Evolutionary conservation across 768 basidiomycete species (phyloP), one percentile per base, ranked within the genome.

Genomic region (Lentinula aciculospora): DNA sequence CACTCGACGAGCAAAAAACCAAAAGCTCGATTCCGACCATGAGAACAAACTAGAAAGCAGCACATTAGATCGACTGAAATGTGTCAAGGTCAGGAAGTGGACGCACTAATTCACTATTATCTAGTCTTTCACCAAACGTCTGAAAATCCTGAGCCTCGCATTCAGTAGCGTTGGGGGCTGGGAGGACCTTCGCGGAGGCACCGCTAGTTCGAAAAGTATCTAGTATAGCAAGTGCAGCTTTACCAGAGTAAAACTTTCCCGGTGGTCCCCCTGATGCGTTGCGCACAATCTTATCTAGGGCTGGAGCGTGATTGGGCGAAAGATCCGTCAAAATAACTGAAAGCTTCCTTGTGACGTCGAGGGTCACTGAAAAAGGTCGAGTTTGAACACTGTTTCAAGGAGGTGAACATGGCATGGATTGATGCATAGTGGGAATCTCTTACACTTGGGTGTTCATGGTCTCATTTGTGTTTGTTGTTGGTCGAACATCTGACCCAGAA

Each of bases 1-100:
- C 83, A 58, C 75, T 74, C 4, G 84, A 81, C 8, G 83, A 80
- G 58, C 81, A 85, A 60, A 88, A 76, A 3, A 79, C 83, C 28
- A 85, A 74, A n/a, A 83, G 71, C 53, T 79, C 76, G 12, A 68
- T 63, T 7, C 80, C 81, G 23, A 76, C 75, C 61, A 81, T 75
- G 6, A 79, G 76, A 29, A 87, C 72, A 65, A 86, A 87, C 87
- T 89, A n/a, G 27, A 60, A 6, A 34, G 44, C 50, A 15, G 5
- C 3, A 40, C 56, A 5, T 53, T 45, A 58, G 17, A 32, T 5
- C 15, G 29, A 28, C n/a, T n/a, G n/a, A n/a, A n/a, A n/a, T n/a
- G n/a, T n/a, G n/a, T n/a, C n/a, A n/a, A n/a, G n/a, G n/a, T n/a
- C n/a, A n/a, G 15, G n/a, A n/a, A 15, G n/a, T 19, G 5, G 6